Evolutionary conservation across 805 yeast species (phyloP).

Genomic region (Cyberlindnera nakhonratchasimensis): DNA sequence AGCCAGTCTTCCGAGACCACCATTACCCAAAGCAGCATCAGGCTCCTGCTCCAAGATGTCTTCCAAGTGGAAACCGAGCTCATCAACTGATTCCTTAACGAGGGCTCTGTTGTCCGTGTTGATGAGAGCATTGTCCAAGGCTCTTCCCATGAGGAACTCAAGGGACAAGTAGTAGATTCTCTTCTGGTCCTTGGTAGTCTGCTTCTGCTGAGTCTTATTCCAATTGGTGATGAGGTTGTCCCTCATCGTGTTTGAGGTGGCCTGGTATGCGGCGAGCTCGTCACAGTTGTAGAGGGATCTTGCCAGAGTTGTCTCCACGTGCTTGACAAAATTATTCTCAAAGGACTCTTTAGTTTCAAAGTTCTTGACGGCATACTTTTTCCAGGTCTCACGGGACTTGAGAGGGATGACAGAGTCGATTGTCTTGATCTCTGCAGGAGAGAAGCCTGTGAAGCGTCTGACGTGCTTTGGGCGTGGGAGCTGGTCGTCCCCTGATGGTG

Average conservation of each 20-base stretch:
- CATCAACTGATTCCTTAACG: conserved; percentile 53
- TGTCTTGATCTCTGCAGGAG: conserved; percentile 83
- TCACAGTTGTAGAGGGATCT: conserved; percentile 91
- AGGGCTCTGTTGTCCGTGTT: conserved; percentile 66
- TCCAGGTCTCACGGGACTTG: conserved; percentile 75
- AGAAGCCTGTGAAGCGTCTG: conserved; percentile 84
- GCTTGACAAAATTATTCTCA: conserved; percentile 67
- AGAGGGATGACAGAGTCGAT: conserved; percentile 81
- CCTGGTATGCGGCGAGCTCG: conserved; percentile 88
- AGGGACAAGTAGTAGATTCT: conserved; percentile 82
- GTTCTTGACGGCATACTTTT: conserved; percentile 56
- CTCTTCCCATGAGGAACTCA: conserved; percentile 93
- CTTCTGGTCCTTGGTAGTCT: conserved; percentile 78
- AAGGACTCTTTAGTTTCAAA: conserved; percentile 49
- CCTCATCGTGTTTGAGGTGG: conserved; percentile 73
- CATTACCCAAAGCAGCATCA: conserved; percentile 93
- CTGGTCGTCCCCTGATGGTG: conserved; percentile 14
- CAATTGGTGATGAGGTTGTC: conserved; percentile 81
- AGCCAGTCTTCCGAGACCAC: conserved; percentile 92
- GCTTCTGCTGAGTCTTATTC: conserved; percentile 91
- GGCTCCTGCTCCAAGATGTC: conserved; percentile 84
- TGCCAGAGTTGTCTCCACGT: conserved; percentile 90
- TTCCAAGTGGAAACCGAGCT: conserved; percentile 84
- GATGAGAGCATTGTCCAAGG: conserved; percentile 89
- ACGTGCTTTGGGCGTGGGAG: conserved; percentile 44